These are phyloP conservation scores for Capsicum rhomboideum DNA, from an alignment of 257 asterid species.

Conservation along the genomic window DNA sequence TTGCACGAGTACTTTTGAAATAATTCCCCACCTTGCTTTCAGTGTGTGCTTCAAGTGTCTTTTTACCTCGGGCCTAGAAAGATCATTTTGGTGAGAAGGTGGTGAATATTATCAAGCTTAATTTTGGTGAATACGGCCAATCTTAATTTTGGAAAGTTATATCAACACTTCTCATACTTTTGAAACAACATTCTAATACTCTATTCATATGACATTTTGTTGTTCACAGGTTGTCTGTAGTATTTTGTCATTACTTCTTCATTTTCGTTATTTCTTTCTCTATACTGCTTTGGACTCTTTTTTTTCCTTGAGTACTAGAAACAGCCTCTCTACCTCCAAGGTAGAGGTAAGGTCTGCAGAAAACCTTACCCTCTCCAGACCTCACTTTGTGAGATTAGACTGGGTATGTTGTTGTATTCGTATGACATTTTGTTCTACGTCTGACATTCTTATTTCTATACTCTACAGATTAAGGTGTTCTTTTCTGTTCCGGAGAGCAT, in stretches of 20 bases:
- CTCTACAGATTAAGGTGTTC: conserved; percentile 65
- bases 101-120: background rate
- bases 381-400: no score
- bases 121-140: background rate
- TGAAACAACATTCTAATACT: background rate
- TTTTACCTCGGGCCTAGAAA: background rate
- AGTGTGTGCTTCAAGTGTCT: background rate
- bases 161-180: background rate
- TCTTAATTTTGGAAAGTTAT: background rate
- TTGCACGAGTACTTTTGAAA: background rate
- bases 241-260: no score
- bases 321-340: no score
- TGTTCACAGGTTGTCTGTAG: no score
- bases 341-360: no score
- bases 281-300: no score
- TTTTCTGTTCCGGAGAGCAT: conserved; percentile 78
- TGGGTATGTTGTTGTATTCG: background rate
- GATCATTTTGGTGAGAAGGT: no score
- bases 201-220: background rate
- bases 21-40: background rate
- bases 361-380: no score
- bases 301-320: no score
- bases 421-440: background rate
- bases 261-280: no score
- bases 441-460: conserved; percentile 1